phyloP scores from a whole-genome alignment of 2,329 filamentous ascomycete genomes.

The Torrubiella hemipterigena region DNA sequence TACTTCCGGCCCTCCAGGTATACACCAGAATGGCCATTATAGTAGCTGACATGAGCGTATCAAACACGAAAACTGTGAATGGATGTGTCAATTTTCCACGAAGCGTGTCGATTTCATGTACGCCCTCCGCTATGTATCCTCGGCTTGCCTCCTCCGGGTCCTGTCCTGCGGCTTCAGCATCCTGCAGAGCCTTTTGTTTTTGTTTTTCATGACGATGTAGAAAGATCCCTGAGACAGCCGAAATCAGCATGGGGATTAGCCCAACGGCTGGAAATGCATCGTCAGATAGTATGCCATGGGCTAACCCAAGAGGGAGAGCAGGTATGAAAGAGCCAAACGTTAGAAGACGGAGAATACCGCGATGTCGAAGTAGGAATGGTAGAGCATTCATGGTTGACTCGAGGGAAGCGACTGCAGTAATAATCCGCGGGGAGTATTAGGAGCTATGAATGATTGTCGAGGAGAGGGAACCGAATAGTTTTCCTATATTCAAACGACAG shows the following conservation, averaged over 20 bases:
- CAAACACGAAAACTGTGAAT: constrained; percentile 23
- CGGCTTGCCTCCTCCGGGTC: constrained; percentile 4
- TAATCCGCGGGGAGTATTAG: too few relatives aligned
- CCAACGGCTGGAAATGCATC: constrained; percentile 35
- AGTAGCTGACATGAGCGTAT: constrained; percentile 21
- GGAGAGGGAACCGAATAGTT: too few relatives aligned
- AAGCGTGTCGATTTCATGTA: constrained; percentile 3
- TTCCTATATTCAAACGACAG: too few relatives aligned
- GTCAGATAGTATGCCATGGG: constrained; percentile 52
- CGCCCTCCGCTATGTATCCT: constrained; percentile 4
- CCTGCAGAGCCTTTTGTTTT: neutral
- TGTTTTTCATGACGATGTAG: constrained; percentile 8
- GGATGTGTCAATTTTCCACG: constrained; percentile 14
- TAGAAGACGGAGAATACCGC: constrained; percentile 19
- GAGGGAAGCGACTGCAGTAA: too few relatives aligned
- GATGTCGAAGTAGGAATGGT: constrained; percentile 6
- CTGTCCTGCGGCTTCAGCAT: neutral
- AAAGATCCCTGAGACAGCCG: constrained; percentile 15
- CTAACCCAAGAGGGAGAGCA: constrained; percentile 25
- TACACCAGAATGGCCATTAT: constrained; percentile 27
- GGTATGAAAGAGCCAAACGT: constrained; percentile 23
- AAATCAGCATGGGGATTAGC: constrained; percentile 25
- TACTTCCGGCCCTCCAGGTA: constrained; percentile 21
- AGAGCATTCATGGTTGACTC: too few relatives aligned
- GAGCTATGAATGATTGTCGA: too few relatives aligned